Evolutionary conservation across 257 asterid genomes (phyloP).

Genomic region (Eucommia ulmoides): DNA sequence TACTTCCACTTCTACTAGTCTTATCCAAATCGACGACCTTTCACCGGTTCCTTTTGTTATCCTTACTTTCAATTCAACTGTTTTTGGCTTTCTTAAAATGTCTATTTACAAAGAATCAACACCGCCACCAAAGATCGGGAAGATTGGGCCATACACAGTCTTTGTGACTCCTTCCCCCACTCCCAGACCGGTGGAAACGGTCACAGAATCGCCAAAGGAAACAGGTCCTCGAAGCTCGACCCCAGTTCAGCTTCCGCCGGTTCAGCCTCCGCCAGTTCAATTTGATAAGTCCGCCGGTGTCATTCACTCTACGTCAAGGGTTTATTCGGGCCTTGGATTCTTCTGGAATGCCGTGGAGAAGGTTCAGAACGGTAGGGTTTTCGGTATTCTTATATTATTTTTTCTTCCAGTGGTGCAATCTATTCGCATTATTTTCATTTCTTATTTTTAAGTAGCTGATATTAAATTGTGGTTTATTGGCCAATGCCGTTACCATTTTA

Average conservation of each 20-base stretch:
- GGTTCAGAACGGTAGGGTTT: not conserved
- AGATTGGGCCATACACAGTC: not conserved
- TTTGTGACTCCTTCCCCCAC: not conserved
- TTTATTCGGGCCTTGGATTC: not conserved
- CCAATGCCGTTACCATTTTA: too few relatives aligned
- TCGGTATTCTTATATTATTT: too few relatives aligned
- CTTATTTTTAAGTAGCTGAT: too few relatives aligned
- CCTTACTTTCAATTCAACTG: too few relatives aligned
- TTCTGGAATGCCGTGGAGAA: not conserved
- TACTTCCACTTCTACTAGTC: too few relatives aligned
- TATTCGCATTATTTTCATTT: too few relatives aligned
- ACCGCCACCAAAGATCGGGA: not conserved
- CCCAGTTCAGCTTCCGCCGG: not conserved
- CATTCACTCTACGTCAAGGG: not conserved
- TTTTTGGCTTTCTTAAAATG: too few relatives aligned
- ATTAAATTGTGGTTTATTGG: too few relatives aligned
- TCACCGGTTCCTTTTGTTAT: too few relatives aligned
- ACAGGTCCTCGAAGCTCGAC: not conserved
- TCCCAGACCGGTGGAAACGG: not conserved
- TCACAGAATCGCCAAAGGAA: not conserved
- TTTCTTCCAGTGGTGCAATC: not conserved
- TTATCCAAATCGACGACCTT: too few relatives aligned
- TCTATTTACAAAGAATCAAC: not conserved
- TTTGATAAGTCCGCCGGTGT: not conserved
- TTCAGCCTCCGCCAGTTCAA: not conserved